Conservation (phyloP, 192 early-diverging fungal species). For the Umbelopsis vinacea region DNA sequence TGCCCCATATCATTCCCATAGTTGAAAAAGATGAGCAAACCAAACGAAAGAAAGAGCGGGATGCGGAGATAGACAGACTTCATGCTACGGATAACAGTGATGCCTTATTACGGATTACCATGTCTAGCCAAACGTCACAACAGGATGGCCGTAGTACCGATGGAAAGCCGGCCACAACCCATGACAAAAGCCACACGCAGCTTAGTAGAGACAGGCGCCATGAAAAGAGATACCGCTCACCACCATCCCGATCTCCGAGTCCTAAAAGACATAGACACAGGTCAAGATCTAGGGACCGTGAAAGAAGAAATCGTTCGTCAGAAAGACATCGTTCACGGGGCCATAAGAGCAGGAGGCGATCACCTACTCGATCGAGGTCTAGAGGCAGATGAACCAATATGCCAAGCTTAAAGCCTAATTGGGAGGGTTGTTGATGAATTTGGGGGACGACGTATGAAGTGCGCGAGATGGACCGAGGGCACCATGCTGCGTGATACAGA, state of each 20-base stretch:
- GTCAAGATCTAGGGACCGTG: slow-evolving; percentile 28
- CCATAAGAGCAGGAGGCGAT: slow-evolving; percentile 20
- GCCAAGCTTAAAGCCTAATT: slow-evolving; percentile 13
- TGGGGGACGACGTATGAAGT: slow-evolving; percentile 3
- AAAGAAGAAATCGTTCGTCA: neutral
- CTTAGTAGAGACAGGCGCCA: neutral
- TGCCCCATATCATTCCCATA: slow-evolving; percentile 11
- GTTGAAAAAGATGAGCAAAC: slow-evolving; percentile 41
- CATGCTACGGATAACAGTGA: slow-evolving; percentile 16
- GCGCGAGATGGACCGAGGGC: neutral
- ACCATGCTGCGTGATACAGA: no score
- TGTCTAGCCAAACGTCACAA: neutral
- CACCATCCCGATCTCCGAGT: slow-evolving; percentile 6
- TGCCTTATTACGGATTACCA: slow-evolving; percentile 14
- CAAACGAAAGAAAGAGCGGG: slow-evolving; percentile 40
- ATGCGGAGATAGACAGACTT: slow-evolving; percentile 36
- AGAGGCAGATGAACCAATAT: slow-evolving; percentile 15
- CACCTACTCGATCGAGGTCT: slow-evolving; percentile 22
- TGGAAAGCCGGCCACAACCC: neutral
- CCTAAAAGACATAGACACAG: slow-evolving; percentile 7
- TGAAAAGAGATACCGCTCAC: slow-evolving; percentile 15
- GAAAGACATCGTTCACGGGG: slow-evolving; percentile 17
- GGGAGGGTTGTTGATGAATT: neutral
- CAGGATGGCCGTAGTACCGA: neutral
- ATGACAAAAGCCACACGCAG: neutral